Conservation (phyloP, 768 basidiomycete genomes). For the Boletales sp. region DNA sequence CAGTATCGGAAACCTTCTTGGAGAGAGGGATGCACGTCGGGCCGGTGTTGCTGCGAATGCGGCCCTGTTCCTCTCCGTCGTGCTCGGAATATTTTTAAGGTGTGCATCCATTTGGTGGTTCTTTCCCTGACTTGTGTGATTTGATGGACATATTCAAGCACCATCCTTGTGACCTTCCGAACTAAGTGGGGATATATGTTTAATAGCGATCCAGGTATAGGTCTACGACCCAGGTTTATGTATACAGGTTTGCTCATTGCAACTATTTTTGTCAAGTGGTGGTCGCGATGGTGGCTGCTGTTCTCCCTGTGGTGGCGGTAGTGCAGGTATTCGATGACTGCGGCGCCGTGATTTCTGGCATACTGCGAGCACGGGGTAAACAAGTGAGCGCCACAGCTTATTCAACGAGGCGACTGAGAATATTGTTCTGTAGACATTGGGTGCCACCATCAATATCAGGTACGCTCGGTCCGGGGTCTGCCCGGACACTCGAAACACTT, state of each 20-base stretch:
- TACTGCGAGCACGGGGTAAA: conserved; percentile 80
- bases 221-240: neutral
- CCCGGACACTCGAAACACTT: neutral
- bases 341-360: conserved; percentile 67
- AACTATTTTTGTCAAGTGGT: conserved; percentile 15
- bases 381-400: conserved; percentile 40
- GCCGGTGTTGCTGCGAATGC: conserved; percentile 68
- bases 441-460: conserved; percentile 79
- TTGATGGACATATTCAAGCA: conserved; percentile 29
- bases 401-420: neutral
- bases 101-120: conserved; percentile 18
- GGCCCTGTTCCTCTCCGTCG: conserved; percentile 60
- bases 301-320: conserved; percentile 73
- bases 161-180: conserved; percentile 57
- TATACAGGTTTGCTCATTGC: neutral
- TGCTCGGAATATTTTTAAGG: conserved; percentile 61
- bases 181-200: conserved; percentile 73
- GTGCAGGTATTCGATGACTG: conserved; percentile 84
- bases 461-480: conserved; percentile 16
- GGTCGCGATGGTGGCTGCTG: conserved; percentile 44
- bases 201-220: conserved; percentile 57
- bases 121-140: neutral
- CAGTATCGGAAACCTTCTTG: conserved; percentile 86
- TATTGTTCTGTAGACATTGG: conserved; percentile 48
- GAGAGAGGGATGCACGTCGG: conserved; percentile 69